Base-by-base conservation (phyloP, 1,139 yeast species). In the Yamadazyma atlantica region DNA sequence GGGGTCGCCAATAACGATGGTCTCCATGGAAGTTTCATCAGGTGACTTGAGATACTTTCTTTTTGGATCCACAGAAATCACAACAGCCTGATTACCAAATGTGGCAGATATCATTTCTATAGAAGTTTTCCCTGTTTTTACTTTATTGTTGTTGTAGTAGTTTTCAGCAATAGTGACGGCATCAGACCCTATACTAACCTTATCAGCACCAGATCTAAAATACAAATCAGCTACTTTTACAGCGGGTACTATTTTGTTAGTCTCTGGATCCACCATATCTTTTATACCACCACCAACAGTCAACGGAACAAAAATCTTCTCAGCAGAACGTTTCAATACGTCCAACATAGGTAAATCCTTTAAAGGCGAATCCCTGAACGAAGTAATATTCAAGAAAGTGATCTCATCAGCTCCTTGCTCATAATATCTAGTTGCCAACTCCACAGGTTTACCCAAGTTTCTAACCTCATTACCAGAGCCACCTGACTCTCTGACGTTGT, bases 271-370 rank as follows among this genome's bases (percentile, higher is more conserved):
- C 22, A 75, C 71, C 53, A 87, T 78, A 57, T 92, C 97, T 49
- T 87, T 83, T 46, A 92, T 92, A 35, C 98, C 98, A 38, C 98
- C 98, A 31, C 98, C 98, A 32, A 92, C 96, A 0, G 98, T 92
- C 46, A 92, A 71, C 4, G 98, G 98, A 11, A 92, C 98, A 64
- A 92, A 92, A 35, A 92, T 86, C 0, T 94, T 82, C 60, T 85
- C 85, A 8, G 96, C 95, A 0, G 97, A 86, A 43, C 71, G 69
- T 44, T 76, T 79, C 50, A 92, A 72, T 2, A 92, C 97, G 54
- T 89, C 87, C 41, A 92, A 69, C 98, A 92, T 92, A 21, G 98
- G 98, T 38, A 90, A 80, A 57, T 92, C 98, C 45, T 75, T 79
- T 36, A 90, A 62, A 2, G 98, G 98, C 14, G 95, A 86, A 60